Base-by-base conservation (phyloP, 495 filamentous ascomycete genomes). In the Neurospora sp. region DNA sequence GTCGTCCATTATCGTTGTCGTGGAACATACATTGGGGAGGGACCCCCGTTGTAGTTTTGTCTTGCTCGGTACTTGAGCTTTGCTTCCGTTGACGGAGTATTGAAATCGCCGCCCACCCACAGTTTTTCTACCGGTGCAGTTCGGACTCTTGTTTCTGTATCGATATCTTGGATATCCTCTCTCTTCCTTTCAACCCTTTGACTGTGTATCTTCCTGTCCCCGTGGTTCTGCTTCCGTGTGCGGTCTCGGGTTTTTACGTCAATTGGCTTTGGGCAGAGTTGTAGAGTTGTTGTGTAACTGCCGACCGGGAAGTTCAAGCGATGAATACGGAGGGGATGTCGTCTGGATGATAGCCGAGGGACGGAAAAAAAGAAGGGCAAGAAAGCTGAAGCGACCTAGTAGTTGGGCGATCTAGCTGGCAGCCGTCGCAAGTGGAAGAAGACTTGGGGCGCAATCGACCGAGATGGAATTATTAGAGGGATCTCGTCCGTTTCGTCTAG, bases 1-100 rank as follows among this genome's bases (percentile, higher is more conserved):
- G 76, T 81, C 79, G 69, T 79, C 79, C 80, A 81, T 81, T 81
- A 79, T 81, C 76, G 79, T 73, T 73, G 77, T 76, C 70, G 79
- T 80, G 78, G 78, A 80, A 81, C 75, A 73, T 39, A 72, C 79
- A 80, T 80, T 72, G 76, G 78, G 76, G 54, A 66, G 27, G 42
- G 39, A 27, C 42, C 42, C 23, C 42, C 31, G 71, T 46, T 72
- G 27, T 4, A 59, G 35, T 35, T 66, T 35, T 66, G 54, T 66
- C 27, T 66, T 66, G 54, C 54, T 18, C 12, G 54, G 54, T 66
- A 66, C 54, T 35, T 66, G 23, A 16, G 54, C 54, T 66, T 66
- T 35, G 54, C 3, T 66, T 66, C 54, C 27, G 27, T 66, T 66
- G 54, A 35, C 54, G 14, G 54, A 66, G 54, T 31, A 66, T 66